These are phyloP conservation scores for Penicillium samsonianum DNA, from an alignment of 495 filamentous ascomycete genomes.

Conservation along the genomic window DNA sequence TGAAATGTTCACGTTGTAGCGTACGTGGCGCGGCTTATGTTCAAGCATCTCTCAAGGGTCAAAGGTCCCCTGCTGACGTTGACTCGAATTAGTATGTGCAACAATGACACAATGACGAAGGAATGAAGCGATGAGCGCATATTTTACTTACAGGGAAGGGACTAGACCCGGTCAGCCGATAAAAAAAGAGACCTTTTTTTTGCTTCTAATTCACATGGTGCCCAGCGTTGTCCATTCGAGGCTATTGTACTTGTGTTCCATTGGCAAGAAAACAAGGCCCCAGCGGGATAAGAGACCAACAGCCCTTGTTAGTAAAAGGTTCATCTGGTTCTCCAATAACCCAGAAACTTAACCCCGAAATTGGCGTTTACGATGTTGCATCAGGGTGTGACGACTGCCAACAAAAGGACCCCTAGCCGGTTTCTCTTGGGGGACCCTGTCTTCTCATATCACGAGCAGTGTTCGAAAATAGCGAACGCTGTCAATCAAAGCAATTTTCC, in stretches of 20 bases:
- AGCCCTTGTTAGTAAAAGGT: constrained; percentile 17
- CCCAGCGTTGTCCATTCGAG: background rate
- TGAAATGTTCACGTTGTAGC: constrained; percentile 24
- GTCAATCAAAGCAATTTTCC: background rate
- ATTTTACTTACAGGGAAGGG: constrained; percentile 1
- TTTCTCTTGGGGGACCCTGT: constrained; percentile 7
- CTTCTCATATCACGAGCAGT: constrained; percentile 22
- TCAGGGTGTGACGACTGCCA: constrained; percentile 38
- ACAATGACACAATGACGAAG: constrained; percentile 31
- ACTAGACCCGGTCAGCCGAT: constrained; percentile 28
- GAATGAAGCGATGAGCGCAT: constrained; percentile 23
- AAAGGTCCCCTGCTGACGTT: constrained; percentile 27
- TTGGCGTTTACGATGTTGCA: constrained; percentile 37
- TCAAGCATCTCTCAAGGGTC: constrained; percentile 11
- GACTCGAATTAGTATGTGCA: constrained; percentile 29
- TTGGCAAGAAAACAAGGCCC: constrained; percentile 16
- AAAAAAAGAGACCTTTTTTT: background rate
- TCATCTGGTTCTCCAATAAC: constrained; percentile 12
- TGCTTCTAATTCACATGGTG: constrained; percentile 27
- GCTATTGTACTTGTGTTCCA: constrained; percentile 14
- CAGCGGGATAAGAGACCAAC: constrained; percentile 14
- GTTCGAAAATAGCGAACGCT: constrained; percentile 18
- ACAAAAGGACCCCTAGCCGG: constrained; percentile 14
- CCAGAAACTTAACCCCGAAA: constrained; percentile 21
- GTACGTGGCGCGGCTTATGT: constrained; percentile 14